phyloP scores from a whole-genome alignment of 352 stramenopile genomes.

The Phytophthora sansomeana region DNA sequence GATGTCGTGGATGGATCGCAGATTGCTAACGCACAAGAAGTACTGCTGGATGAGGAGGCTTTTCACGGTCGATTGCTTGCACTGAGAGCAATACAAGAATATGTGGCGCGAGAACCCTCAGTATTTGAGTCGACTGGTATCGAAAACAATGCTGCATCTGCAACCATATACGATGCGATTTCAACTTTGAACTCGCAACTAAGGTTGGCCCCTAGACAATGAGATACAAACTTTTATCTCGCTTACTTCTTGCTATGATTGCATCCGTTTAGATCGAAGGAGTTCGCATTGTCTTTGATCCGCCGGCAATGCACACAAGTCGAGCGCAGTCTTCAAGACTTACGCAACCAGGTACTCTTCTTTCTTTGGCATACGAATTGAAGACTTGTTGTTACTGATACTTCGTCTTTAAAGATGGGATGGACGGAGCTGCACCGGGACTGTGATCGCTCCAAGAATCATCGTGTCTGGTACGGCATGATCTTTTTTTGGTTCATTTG shows the following conservation, averaged over 20 bases:
- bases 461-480: constrained; percentile 32
- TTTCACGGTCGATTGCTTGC: constrained; percentile 43
- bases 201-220: constrained; percentile 40
- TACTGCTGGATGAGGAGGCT: constrained; percentile 61
- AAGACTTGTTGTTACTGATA: background rate
- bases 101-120: constrained; percentile 22
- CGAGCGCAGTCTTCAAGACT: constrained; percentile 18
- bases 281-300: constrained; percentile 12
- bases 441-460: constrained; percentile 24
- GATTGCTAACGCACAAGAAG: constrained; percentile 35
- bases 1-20: constrained; percentile 53
- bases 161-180: constrained; percentile 43
- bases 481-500: background rate
- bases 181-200: constrained; percentile 21
- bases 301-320: constrained; percentile 26
- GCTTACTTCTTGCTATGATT: background rate
- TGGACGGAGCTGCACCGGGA: constrained; percentile 36
- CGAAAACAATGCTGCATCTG: background rate
- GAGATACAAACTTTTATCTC: background rate
- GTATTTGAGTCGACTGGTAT: background rate
- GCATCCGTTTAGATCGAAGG: constrained; percentile 6
- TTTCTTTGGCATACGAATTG: background rate
- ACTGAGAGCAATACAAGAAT: constrained; percentile 22
- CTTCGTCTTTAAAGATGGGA: constrained; percentile 13
- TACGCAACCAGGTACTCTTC: constrained; percentile 27